phyloP scores from a whole-genome alignment of 2,329 filamentous ascomycete species.

The Pseudogymnoascus sp. region DNA sequence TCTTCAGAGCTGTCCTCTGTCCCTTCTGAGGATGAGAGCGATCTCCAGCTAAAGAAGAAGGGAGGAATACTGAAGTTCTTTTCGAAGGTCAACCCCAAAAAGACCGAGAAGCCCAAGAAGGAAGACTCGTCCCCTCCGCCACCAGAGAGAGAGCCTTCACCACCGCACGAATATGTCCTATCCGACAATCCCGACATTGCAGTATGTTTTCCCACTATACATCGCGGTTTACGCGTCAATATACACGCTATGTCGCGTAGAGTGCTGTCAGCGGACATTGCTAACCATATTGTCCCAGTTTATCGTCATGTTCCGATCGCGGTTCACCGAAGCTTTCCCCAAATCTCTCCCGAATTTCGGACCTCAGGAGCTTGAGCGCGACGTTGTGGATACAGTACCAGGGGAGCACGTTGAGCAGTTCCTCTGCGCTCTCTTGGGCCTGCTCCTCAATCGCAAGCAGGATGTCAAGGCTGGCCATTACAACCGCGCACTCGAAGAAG shows the following conservation, averaged over 20 bases:
- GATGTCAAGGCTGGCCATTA: conserved; percentile 95
- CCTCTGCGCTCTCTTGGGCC: conserved; percentile 77
- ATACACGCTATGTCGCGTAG: conserved; percentile 50
- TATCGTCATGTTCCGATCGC: conserved; percentile 94
- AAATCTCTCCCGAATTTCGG: conserved; percentile 84
- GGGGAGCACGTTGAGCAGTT: conserved; percentile 82
- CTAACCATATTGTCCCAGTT: conserved; percentile 55
- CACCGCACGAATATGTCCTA: conserved; percentile 81
- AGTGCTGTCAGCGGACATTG: conserved; percentile 20
- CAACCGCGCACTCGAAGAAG: conserved; percentile 87
- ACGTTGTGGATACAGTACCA: conserved; percentile 68
- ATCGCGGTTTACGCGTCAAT: conserved; percentile 32
- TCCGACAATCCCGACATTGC: conserved; percentile 89
- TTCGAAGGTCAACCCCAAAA: conserved; percentile 37
- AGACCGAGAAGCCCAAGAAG: conserved; percentile 43
- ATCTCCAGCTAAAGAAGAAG: conserved; percentile 44
- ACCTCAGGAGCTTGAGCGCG: conserved; percentile 88
- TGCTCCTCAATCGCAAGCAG: conserved; percentile 95
- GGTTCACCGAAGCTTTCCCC: conserved; percentile 84
- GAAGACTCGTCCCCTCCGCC: conserved; percentile 51
- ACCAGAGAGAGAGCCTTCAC: conserved; percentile 77
- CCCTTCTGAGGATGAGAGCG: conserved; percentile 48
- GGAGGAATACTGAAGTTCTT: conserved; percentile 63
- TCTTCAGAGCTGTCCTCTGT: conserved; percentile 56
- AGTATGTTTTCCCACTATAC: conserved; percentile 52